phyloP scores from a whole-genome alignment of 768 basidiomycete species.

The Gymnopilus dilepis region DNA sequence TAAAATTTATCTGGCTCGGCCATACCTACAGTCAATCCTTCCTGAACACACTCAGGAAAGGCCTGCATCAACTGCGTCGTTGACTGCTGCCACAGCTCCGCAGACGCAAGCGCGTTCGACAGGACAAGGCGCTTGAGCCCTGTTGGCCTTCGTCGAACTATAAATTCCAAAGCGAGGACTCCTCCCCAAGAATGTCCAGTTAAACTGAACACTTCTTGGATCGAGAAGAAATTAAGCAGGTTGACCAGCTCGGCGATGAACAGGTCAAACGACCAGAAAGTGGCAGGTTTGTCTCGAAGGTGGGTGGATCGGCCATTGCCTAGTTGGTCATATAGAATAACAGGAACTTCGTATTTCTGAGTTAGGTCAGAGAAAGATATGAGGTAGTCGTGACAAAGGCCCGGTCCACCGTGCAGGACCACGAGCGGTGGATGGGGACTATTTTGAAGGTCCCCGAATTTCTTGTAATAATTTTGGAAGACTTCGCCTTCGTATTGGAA shows the following conservation, averaged over 20 bases:
- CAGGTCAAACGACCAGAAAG: conserved; percentile 57
- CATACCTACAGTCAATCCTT: background rate
- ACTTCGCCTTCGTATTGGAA: conserved; percentile 19
- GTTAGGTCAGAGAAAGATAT: background rate
- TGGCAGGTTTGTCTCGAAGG: conserved; percentile 40
- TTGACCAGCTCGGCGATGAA: conserved; percentile 59
- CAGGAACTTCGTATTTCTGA: conserved; percentile 39
- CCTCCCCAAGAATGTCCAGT: conserved; percentile 58
- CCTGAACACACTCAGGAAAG: background rate
- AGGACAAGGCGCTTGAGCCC: conserved; percentile 53
- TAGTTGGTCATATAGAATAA: conserved; percentile 63
- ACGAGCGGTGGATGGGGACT: conserved; percentile 45
- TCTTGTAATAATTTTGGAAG: conserved; percentile 52
- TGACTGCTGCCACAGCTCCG: background rate
- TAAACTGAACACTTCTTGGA: conserved; percentile 46
- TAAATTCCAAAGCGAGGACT: conserved; percentile 49
- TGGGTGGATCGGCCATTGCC: conserved; percentile 59
- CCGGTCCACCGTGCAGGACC: conserved; percentile 59
- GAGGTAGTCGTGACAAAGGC: conserved; percentile 45
- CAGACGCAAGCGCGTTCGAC: conserved; percentile 20
- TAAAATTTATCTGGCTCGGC: background rate
- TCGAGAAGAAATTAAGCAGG: conserved; percentile 48
- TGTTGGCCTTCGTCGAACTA: conserved; percentile 38
- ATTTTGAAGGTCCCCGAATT: conserved; percentile 44
- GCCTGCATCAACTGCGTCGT: background rate